These are phyloP conservation scores for Phoenix roebelenii DNA, from an alignment of 176 grass and related monocot species.

Conservation along the genomic window DNA sequence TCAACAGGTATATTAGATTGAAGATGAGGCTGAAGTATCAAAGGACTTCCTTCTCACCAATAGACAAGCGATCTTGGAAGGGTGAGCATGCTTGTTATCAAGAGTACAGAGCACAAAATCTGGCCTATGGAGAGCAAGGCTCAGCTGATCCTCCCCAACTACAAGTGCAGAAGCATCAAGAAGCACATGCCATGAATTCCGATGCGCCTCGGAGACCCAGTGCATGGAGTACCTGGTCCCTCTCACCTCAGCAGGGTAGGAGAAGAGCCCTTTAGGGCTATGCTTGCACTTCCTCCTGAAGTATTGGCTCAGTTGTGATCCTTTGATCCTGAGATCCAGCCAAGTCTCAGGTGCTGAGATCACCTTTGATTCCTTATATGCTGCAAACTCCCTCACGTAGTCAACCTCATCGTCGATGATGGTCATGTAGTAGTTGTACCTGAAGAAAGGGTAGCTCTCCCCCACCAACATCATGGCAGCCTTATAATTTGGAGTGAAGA, in stretches of 20 bases:
- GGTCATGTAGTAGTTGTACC: conserved; percentile 69
- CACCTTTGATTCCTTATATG: conserved; percentile 57
- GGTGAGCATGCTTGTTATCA: conserved; percentile 16
- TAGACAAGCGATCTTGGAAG: conserved; percentile 40
- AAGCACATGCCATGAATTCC: conserved; percentile 62
- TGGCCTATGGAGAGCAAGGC: conserved; percentile 52
- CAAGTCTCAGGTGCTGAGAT: conserved; percentile 51
- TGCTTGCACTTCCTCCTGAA: conserved; percentile 71
- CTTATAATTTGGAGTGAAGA: conserved; percentile 38
- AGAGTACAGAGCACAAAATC: conserved; percentile 52
- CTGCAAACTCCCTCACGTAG: conserved; percentile 42
- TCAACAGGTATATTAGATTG: neutral
- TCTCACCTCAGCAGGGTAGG: conserved; percentile 36
- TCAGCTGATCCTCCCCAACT: conserved; percentile 39
- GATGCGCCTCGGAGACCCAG: conserved; percentile 70
- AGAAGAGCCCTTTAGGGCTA: conserved; percentile 60
- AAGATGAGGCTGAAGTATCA: conserved; percentile 18
- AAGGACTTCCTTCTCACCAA: conserved; percentile 48
- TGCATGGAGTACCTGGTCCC: conserved; percentile 41
- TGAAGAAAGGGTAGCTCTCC: conserved; percentile 64
- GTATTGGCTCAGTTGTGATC: conserved; percentile 72
- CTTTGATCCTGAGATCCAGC: conserved; percentile 70
- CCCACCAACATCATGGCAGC: conserved; percentile 53
- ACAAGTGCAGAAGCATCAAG: conserved; percentile 43
- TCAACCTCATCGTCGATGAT: conserved; percentile 30